These are phyloP conservation scores for Lizonia empirigonia DNA, from an alignment of 2,329 filamentous ascomycete species.

Conservation along the genomic window DNA sequence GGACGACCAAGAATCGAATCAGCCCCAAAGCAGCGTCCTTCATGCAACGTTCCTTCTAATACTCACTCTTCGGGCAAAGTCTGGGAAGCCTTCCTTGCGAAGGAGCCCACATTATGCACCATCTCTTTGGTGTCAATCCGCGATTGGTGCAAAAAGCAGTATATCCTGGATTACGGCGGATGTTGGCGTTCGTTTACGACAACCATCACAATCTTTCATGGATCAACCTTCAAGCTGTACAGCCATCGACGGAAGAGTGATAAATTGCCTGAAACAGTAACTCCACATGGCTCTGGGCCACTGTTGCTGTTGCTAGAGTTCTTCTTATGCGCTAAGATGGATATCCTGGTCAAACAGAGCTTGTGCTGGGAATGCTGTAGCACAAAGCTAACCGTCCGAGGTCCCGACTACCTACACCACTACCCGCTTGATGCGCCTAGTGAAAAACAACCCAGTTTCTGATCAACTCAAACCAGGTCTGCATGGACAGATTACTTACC, in stretches of 20 bases:
- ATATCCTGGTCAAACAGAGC: not conserved
- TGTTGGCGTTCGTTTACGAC: slow-evolving; percentile 16
- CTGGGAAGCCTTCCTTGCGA: not conserved
- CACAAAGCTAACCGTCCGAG: not conserved
- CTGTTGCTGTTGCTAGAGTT: not conserved
- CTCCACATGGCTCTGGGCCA: not conserved
- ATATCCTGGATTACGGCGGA: slow-evolving; percentile 4
- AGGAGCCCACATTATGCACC: slow-evolving; percentile 6
- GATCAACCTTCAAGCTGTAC: slow-evolving; percentile 29
- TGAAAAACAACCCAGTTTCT: no score
- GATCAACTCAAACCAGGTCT: no score
- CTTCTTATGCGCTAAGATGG: no score
- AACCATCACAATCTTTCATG: slow-evolving; percentile 22
- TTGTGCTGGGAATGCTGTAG: not conserved
- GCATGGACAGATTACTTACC: no score
- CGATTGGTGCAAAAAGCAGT: slow-evolving; percentile 11
- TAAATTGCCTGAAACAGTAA: slow-evolving; percentile 4
- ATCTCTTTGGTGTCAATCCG: slow-evolving; percentile 2
- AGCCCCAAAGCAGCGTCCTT: slow-evolving; percentile 2
- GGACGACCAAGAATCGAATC: not conserved
- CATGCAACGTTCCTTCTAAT: slow-evolving; percentile 1
- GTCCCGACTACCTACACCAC: no score
- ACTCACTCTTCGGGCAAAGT: slow-evolving; percentile 1
- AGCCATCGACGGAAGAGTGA: slow-evolving; percentile 20
- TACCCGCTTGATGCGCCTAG: no score